Conservation (phyloP, 306 rosid species). For the Prinsepia uniflora region DNA sequence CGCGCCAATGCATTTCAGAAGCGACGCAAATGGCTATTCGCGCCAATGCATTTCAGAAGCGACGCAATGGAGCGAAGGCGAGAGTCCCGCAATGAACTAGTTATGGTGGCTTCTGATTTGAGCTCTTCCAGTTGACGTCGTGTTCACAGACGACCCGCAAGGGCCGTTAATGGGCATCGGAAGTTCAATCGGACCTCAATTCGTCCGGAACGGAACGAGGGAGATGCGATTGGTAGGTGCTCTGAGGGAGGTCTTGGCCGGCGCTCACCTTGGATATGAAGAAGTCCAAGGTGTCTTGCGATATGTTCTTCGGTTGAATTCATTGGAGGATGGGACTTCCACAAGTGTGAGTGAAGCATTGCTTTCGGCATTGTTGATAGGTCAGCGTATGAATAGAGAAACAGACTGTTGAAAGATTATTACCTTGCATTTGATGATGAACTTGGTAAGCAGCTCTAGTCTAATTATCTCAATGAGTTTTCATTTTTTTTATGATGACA, state of each 20-base stretch:
- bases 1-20: conserved; percentile 76
- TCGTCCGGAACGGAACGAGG: conserved; percentile 51
- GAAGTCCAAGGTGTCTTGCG: conserved; percentile 88
- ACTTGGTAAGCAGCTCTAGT: conserved; percentile 40
- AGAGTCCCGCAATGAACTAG: conserved; percentile 57
- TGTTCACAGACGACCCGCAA: conserved; percentile 78
- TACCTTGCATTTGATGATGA: conserved; percentile 98
- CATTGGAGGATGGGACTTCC: conserved; percentile 26
- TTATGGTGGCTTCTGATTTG: conserved; percentile 75
- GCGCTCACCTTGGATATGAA: conserved; percentile 88
- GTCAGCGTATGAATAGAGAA: conserved; percentile 98
- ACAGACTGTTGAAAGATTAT: conserved; percentile 85
- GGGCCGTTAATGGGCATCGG: conserved; percentile 71
- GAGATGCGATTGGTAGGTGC: conserved; percentile 97
- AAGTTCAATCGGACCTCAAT: conserved; percentile 72
- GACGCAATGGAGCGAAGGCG: conserved; percentile 98
- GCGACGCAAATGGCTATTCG: too few species aligned
- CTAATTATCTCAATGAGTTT: conserved; percentile 1
- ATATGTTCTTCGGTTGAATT: conserved; percentile 65
- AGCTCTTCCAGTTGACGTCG: conserved; percentile 64
- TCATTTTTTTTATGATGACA: conserved; percentile 2
- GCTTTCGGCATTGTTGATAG: conserved; percentile 89
- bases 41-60: too few species aligned
- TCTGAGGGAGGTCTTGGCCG: conserved; percentile 83
- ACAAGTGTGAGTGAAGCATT: conserved; percentile 68